Base-by-base conservation (phyloP, 192 early-diverging fungal species). In the Entrophospora sp. region DNA sequence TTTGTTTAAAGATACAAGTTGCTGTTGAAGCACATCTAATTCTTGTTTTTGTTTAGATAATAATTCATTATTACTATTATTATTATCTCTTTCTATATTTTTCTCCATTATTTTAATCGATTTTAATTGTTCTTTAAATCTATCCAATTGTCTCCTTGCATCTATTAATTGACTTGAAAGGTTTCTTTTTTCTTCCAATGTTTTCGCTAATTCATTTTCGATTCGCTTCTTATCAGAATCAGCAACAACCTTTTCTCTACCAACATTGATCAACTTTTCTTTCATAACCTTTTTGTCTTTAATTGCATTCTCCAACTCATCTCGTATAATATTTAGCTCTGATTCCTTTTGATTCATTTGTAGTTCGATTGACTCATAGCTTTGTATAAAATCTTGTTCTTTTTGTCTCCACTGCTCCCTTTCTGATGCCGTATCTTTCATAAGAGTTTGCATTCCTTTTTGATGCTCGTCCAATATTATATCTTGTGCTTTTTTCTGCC, bases 371-470 rank as follows among this genome's bases (percentile, higher is more conserved):
- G 51, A 53, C 5, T 28, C 28, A 16, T 53, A n/a, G 31, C 31
- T 14, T n/a, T 24, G 6, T 7, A 31, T 53, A 53, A 53, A 6
- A 7, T 60, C 35, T 2, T 22, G 2, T 27, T 60, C 58, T 16
- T 38, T 36, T 60, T 60, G 36, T 37, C 12, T 22, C 58, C 58
- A 60, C 24, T 4, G 25, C 25, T 60, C 58, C 22, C 58, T 35
- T 24, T 40, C 58, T 16, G 34, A 4, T 18, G 58, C 58, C 36
- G 40, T 60, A 20, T 25, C 18, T 14, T 60, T 60, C 58, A 60
- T 60, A 30, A 56, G 10, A 34, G 53, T 56, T 16, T 56, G 53
- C 53, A 56, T 56, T 35, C 53, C 53, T 20, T 5, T 56, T 35
- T 34, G 31, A 34, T 60, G 58, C 5, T 40, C 36, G 18, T 60